Conservation (phyloP, 768 basidiomycete genomes). For the Boletus vinaceobasis region DNA sequence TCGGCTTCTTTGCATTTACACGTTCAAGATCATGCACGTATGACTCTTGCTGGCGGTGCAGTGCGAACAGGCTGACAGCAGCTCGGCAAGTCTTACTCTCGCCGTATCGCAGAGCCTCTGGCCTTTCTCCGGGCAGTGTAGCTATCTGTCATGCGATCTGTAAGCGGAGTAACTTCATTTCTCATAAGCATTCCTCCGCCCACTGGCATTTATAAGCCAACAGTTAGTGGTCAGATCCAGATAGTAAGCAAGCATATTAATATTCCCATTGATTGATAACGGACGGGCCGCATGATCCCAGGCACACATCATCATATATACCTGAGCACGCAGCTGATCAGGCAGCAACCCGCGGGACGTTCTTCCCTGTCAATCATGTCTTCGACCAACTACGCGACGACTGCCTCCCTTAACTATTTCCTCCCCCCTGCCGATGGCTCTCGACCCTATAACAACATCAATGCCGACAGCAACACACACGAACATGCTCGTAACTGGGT, state of each 20-base stretch:
- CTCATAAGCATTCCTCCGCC: not conserved
- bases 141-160: not conserved
- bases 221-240: not conserved
- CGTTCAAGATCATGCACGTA: not conserved
- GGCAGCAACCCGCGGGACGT: slow-evolving; percentile 23
- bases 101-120: not conserved
- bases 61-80: not conserved
- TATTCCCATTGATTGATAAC: not conserved
- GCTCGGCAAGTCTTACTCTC: not conserved
- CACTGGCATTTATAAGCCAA: slow-evolving; percentile 1
- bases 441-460: slow-evolving; percentile 15
- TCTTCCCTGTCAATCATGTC: slow-evolving; percentile 4
- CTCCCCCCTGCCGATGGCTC: slow-evolving; percentile 18
- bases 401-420: slow-evolving; percentile 17
- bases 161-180: not conserved
- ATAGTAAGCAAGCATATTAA: not conserved
- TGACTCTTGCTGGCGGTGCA: not conserved
- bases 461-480: slow-evolving; percentile 16
- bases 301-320: slow-evolving; percentile 25
- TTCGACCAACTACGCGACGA: slow-evolving; percentile 13
- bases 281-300: not conserved
- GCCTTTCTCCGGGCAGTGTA: not conserved
- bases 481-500: slow-evolving; percentile 20
- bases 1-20: not conserved
- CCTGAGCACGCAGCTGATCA: slow-evolving; percentile 24